Conservation (phyloP, 108 stramenopile species). For the Pseudonitzschia pungens region DNA sequence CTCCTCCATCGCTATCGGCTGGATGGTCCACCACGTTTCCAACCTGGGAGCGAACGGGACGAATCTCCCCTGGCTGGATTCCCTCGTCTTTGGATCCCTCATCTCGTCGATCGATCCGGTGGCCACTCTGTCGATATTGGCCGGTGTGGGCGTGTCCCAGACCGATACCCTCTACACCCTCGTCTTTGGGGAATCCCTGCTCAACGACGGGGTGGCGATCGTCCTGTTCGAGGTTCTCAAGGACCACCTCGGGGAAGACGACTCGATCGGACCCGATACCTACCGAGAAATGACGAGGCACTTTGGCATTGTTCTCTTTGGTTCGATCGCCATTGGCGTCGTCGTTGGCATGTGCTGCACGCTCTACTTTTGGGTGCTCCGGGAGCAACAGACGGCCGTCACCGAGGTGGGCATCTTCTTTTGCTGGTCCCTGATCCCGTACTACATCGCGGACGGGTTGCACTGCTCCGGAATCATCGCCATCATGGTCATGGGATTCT, state of each 20-base stretch:
- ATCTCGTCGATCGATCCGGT: constrained; percentile 91
- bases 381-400: constrained; percentile 48
- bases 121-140: constrained; percentile 77
- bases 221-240: constrained; percentile 57
- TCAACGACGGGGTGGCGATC: constrained; percentile 94
- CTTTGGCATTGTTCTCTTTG: constrained; percentile 45
- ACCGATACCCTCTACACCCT: constrained; percentile 83
- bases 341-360: constrained; percentile 51
- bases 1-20: constrained; percentile 68
- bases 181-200: constrained; percentile 92
- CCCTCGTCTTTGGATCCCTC: constrained; percentile 83
- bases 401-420: constrained; percentile 71
- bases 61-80: constrained; percentile 64
- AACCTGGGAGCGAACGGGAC: constrained; percentile 23
- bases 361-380: constrained; percentile 64
- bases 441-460: constrained; percentile 71
- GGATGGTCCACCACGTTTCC: constrained; percentile 54
- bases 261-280: constrained; percentile 23
- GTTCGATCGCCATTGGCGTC: constrained; percentile 64
- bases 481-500: constrained; percentile 74
- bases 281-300: constrained; percentile 36
- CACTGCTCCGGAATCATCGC: constrained; percentile 58
- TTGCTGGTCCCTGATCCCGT: constrained; percentile 69
- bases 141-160: constrained; percentile 71
- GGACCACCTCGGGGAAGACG: constrained; percentile 36